Conservation (phyloP, 176 grass and related monocot genomes). For the Oryza officinalis region DNA sequence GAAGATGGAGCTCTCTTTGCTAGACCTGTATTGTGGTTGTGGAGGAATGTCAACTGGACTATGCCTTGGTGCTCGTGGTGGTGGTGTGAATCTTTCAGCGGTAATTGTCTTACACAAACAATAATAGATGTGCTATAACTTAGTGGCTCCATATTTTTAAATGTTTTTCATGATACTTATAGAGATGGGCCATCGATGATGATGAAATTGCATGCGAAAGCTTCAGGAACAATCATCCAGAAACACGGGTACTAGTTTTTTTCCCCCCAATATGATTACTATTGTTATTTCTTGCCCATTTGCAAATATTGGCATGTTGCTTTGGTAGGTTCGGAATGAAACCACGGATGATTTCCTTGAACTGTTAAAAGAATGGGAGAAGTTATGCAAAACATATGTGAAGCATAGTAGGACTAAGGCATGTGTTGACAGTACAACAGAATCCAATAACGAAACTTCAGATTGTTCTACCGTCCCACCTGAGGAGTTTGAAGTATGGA, state of each 20-base stretch:
- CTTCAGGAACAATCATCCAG: conserved; percentile 81
- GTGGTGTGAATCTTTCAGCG: conserved; percentile 70
- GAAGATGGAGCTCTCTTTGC: conserved; percentile 64
- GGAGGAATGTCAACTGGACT: conserved; percentile 98
- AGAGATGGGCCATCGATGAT: conserved; percentile 93
- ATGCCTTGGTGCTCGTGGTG: conserved; percentile 69
- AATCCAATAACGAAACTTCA: conserved; percentile 47
- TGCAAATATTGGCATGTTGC: conserved; percentile 27
- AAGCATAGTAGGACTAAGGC: conserved; percentile 35
- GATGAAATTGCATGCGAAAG: conserved; percentile 68
- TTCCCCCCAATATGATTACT: conserved; percentile 8
- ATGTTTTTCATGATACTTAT: conserved; percentile 36
- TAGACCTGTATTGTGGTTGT: conserved; percentile 91
- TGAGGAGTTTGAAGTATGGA: conserved; percentile 78
- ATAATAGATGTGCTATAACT: conserved; percentile 34
- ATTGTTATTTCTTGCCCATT: conserved; percentile 31
- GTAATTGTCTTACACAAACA: conserved; percentile 50
- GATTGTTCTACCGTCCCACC: conserved; percentile 32
- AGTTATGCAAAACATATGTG: conserved; percentile 71
- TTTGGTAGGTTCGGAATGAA: conserved; percentile 81
- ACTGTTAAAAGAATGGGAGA: conserved; percentile 82
- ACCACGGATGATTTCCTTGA: conserved; percentile 76
- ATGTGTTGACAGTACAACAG: conserved; percentile 20
- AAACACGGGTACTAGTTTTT: conserved; percentile 66
- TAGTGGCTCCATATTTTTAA: conserved; percentile 32